Evolutionary conservation across 2,329 filamentous ascomycete species (phyloP).

Genomic region (Nothopassalora personata): DNA sequence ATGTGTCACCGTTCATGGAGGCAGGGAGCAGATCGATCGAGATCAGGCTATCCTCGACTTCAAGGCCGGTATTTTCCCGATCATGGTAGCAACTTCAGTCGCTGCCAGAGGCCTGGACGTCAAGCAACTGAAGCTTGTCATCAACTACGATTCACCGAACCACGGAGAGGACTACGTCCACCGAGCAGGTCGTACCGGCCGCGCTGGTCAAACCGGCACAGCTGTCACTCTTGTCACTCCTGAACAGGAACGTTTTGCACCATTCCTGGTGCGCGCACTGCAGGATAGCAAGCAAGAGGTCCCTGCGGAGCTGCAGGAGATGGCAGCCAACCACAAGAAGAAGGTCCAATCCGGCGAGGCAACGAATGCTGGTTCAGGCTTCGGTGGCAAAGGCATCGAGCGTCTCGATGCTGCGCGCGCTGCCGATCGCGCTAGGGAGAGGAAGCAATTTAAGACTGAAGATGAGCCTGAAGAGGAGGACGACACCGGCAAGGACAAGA

Average conservation of each 20-base stretch:
- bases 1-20: constrained; percentile 89
- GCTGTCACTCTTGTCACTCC: constrained; percentile 91
- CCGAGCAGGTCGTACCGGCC: constrained; percentile 84
- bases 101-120: constrained; percentile 93
- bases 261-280: constrained; percentile 85
- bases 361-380: constrained; percentile 76
- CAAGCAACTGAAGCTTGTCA: constrained; percentile 88
- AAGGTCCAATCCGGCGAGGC: constrained; percentile 91
- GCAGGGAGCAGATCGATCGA: constrained; percentile 87
- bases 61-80: constrained; percentile 82
- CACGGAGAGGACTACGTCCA: constrained; percentile 97
- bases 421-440: constrained; percentile 76
- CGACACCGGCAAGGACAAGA: constrained; percentile 42
- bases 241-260: constrained; percentile 84
- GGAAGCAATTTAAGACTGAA: constrained; percentile 83
- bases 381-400: constrained; percentile 91
- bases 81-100: constrained; percentile 91
- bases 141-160: constrained; percentile 92
- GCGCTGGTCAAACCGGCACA: constrained; percentile 89
- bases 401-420: constrained; percentile 87
- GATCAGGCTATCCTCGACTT: constrained; percentile 91
- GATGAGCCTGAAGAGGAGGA: constrained; percentile 76
- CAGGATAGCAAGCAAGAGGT: constrained; percentile 83
- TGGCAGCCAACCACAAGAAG: constrained; percentile 67
- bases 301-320: constrained; percentile 60